Percentiles rank a stretch among this genome's conserved stretches.
These are phyloP conservation scores for Vachellia pachyceras DNA, from an alignment of 306 rosid species.

Conservation along the genomic window DNA sequence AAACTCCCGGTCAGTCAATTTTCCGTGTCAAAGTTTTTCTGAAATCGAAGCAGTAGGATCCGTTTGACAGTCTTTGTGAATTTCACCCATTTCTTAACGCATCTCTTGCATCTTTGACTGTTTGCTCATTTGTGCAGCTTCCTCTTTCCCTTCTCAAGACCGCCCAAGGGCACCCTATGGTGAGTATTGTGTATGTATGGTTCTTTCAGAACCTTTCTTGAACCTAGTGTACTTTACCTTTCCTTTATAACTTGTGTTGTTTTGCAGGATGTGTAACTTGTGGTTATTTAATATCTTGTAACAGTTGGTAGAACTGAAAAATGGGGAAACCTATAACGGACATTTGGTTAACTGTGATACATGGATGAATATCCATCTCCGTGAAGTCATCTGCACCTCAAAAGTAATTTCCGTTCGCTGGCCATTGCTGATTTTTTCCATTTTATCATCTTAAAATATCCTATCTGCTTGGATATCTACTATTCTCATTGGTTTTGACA, in stretches of 20 bases:
- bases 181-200: conserved; percentile 18
- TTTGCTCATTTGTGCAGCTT: conserved; percentile 55
- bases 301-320: conserved; percentile 94
- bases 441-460: not conserved
- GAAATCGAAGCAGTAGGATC: conserved; percentile 23
- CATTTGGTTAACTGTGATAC: conserved; percentile 98
- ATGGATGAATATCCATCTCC: conserved; percentile 99
- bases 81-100: conserved; percentile 4
- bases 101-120: conserved; percentile 11
- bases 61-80: conserved; percentile 15
- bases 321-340: conserved; percentile 98
- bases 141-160: conserved; percentile 95
- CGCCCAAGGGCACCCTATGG: conserved; percentile 98
- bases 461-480: conserved; percentile 4
- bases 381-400: conserved; percentile 98
- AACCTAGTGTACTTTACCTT: conserved; percentile 1
- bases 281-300: conserved; percentile 27
- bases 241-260: conserved; percentile 20
- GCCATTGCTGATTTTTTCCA: not conserved
- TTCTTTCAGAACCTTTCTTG: not conserved
- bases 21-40: not conserved
- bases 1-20: not conserved
- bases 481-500: not conserved
- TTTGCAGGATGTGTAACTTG: conserved; percentile 36
- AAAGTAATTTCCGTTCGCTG: conserved; percentile 55